phyloP scores from a whole-genome alignment of 352 stramenopile genomes.

The Pythium pyrilobum region DNA sequence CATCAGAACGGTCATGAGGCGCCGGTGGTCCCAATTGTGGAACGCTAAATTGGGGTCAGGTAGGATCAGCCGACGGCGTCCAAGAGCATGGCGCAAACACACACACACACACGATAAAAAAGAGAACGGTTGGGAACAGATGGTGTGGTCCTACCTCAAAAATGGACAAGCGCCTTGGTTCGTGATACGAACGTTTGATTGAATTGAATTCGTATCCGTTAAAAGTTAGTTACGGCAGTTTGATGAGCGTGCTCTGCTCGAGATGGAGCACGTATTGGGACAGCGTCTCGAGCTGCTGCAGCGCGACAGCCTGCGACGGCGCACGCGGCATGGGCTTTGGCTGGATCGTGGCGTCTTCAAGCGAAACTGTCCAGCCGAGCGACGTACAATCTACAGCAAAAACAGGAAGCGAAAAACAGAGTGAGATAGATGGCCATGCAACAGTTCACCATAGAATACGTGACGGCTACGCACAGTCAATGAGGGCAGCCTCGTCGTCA shows the following conservation, averaged over 20 bases:
- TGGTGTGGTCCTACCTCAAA: conserved; percentile 10
- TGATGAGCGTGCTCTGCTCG: conserved; percentile 64
- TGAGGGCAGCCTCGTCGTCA: conserved; percentile 29
- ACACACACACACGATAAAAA: neutral
- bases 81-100: conserved; percentile 11
- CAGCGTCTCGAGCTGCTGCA: conserved; percentile 61
- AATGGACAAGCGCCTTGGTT: neutral
- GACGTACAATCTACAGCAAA: conserved; percentile 36
- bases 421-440: neutral
- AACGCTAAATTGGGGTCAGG: conserved; percentile 12
- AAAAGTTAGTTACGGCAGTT: conserved; percentile 28
- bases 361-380: conserved; percentile 40
- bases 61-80: neutral
- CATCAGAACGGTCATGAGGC: too few relatives aligned
- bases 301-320: conserved; percentile 21
- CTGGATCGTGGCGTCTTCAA: conserved; percentile 29
- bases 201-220: neutral
- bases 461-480: conserved; percentile 31
- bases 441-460: neutral
- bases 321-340: conserved; percentile 35
- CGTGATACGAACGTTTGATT: neutral
- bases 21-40: neutral
- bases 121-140: conserved; percentile 6
- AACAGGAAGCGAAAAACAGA: neutral
- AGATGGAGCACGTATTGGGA: conserved; percentile 66